Evolutionary conservation across 306 rosid genomes (phyloP).

Genomic region (Castanea sativa): DNA sequence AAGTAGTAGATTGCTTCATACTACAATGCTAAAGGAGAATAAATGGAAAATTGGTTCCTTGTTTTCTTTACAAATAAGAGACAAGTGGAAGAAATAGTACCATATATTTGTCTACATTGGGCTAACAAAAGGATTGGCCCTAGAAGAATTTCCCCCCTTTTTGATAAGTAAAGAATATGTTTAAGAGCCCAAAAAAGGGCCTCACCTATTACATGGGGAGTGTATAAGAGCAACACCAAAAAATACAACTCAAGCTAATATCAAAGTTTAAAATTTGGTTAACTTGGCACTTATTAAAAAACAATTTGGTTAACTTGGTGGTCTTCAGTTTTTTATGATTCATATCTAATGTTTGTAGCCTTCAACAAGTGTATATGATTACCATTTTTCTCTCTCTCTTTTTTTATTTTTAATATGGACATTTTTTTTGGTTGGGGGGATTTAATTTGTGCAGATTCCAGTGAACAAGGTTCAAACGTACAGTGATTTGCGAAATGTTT

Average conservation of each 20-base stretch:
- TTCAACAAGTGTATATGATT: background rate
- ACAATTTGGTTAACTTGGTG: background rate
- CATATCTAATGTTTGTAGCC: background rate
- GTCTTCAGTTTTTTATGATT: background rate
- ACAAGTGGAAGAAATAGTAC: too few relatives aligned
- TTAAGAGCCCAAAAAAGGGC: too few relatives aligned
- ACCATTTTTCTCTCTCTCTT: background rate
- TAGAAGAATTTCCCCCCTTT: too few relatives aligned
- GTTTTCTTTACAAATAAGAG: too few relatives aligned
- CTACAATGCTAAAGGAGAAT: background rate
- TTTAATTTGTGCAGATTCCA: slow-evolving; percentile 70
- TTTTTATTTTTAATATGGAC: background rate
- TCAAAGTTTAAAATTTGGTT: background rate
- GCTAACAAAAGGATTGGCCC: too few relatives aligned
- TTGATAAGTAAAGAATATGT: too few relatives aligned
- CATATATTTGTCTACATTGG: too few relatives aligned
- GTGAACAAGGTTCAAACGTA: slow-evolving; percentile 83
- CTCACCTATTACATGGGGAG: background rate
- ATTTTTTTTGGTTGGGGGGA: background rate
- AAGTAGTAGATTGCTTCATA: background rate
- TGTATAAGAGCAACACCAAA: background rate
- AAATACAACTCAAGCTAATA: background rate
- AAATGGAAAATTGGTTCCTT: background rate
- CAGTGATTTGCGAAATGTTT: slow-evolving; percentile 84
- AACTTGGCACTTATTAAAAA: too few relatives aligned